phyloP scores from a whole-genome alignment of 2,329 filamentous ascomycete genomes.

The Fusarium mundagurra region DNA sequence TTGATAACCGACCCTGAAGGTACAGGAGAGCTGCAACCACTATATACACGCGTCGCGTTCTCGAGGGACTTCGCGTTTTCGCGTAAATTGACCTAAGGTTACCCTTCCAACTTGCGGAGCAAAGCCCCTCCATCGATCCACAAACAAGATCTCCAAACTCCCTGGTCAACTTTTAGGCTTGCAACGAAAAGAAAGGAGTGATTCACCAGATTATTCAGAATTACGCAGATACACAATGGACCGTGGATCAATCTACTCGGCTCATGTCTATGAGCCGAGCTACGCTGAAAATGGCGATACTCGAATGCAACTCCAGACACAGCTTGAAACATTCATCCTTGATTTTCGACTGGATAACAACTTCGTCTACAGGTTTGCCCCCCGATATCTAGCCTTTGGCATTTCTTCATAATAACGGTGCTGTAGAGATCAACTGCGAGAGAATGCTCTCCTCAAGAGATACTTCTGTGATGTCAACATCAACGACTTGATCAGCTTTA shows the following conservation, averaged over 20 bases:
- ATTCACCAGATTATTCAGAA: conserved; percentile 1
- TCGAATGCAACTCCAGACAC: conserved; percentile 76
- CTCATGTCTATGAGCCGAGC: conserved; percentile 80
- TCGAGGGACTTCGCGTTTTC: conserved; percentile 31
- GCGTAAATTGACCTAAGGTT: conserved; percentile 33
- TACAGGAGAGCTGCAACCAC: conserved; percentile 43
- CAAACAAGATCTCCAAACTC: conserved; percentile 35
- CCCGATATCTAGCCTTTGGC: too few species aligned
- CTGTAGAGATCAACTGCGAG: conserved; percentile 87
- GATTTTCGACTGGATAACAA: conserved; percentile 93
- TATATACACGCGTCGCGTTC: conserved; percentile 42
- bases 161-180: conserved; percentile 21
- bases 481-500: conserved; percentile 93
- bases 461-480: conserved; percentile 98
- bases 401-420: conserved; percentile 12
- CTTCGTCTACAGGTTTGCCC: conserved; percentile 86
- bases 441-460: conserved; percentile 93
- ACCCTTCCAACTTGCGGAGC: conserved; percentile 38
- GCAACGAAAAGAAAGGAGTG: conserved; percentile 17
- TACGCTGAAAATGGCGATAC: conserved; percentile 74
- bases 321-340: conserved; percentile 90
- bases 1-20: not conserved
- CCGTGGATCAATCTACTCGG: conserved; percentile 84
- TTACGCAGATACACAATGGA: conserved; percentile 69
- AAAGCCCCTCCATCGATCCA: conserved; percentile 40